Conservation (phyloP, 1,284 basidiomycete species). For the Cryptococcus sp. region DNA sequence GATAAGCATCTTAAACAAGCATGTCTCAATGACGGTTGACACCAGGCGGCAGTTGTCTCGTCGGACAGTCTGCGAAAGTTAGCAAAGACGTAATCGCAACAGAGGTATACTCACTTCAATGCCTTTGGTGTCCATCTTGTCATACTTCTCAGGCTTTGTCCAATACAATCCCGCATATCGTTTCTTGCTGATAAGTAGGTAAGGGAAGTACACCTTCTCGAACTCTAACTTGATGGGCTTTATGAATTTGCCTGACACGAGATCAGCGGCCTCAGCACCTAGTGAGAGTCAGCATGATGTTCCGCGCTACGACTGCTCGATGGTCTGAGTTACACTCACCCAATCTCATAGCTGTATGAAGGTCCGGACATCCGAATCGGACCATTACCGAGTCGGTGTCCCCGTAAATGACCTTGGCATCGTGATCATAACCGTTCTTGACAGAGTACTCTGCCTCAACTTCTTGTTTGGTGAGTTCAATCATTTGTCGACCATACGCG, state of each 20-base stretch:
- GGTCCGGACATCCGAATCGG: constrained; percentile 83
- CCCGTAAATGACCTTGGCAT: constrained; percentile 92
- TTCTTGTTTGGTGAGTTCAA: constrained; percentile 88
- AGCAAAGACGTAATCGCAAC: neutral
- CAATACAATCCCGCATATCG: constrained; percentile 95
- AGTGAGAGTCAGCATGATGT: constrained; percentile 12
- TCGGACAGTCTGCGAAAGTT: constrained; percentile 73
- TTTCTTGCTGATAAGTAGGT: constrained; percentile 95
- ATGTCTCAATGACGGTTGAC: constrained; percentile 93
- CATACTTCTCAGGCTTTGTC: constrained; percentile 89
- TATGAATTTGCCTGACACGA: constrained; percentile 88
- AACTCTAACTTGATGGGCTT: constrained; percentile 97
- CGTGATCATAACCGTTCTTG: constrained; percentile 78
- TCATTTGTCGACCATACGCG: constrained; percentile 95
- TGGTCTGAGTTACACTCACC: constrained; percentile 58
- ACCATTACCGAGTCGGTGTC: constrained; percentile 99
- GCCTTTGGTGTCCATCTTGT: constrained; percentile 98
- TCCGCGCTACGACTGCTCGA: too few species aligned
- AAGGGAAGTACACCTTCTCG: constrained; percentile 97
- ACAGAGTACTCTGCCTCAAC: constrained; percentile 85
- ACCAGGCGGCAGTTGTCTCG: constrained; percentile 94
- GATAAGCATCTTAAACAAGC: constrained; percentile 93
- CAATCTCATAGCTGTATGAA: constrained; percentile 80
- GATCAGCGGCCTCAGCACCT: constrained; percentile 91
- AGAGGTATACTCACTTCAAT: constrained; percentile 72